Evolutionary conservation across 2,329 filamentous ascomycete genomes (phyloP), one percentile per base, ranked within the genome.

Genomic region (Aspergillus sclerotialis): DNA sequence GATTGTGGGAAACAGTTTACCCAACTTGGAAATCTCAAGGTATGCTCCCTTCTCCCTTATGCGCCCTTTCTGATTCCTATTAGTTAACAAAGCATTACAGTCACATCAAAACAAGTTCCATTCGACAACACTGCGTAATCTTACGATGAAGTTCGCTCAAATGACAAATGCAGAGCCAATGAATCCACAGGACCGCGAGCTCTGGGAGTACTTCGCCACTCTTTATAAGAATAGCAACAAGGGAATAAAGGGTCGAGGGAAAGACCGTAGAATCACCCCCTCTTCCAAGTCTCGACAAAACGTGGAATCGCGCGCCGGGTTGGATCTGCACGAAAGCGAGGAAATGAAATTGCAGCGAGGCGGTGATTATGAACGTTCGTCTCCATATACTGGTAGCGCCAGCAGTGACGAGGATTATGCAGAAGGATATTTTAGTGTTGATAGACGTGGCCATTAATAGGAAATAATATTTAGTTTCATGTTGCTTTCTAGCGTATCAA

Each of bases 141-240:
- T 94, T 15, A 87, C 82, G 1, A 49, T 67, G 28, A 82, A 81
- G 54, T 92, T 94, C 55, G 75, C 80, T 11, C 70, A 71, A 24
- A 68, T 80, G 37, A 63, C 67, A 23, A 73, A 80, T 34, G 70
- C 69, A n/a, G 75, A 82, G 24, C 65, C 70, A 4, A 76, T 89
- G n/a, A 69, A 68, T 8, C 68, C 74, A 0, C 72, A 80, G 24
- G 86, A 95, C 50, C 80, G 76, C 41, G 81, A 87, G 39, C 69
- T 95, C 32, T 87, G 84, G 69, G 76, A 83, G 47, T 94, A 94
- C 64, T 92, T 96, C 55, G 75, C 80, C 4, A 73, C 73, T 1
- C 71, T 94, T n/a, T 95, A 94, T 73, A 94, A 94, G 69, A 93
- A 96, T 65, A 89, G 84, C 65, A 96, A 96, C 73, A 94, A 94